Evolutionary conservation across 176 grass and related monocot genomes (phyloP).

Genomic region (Rhynchospora breviuscula): DNA sequence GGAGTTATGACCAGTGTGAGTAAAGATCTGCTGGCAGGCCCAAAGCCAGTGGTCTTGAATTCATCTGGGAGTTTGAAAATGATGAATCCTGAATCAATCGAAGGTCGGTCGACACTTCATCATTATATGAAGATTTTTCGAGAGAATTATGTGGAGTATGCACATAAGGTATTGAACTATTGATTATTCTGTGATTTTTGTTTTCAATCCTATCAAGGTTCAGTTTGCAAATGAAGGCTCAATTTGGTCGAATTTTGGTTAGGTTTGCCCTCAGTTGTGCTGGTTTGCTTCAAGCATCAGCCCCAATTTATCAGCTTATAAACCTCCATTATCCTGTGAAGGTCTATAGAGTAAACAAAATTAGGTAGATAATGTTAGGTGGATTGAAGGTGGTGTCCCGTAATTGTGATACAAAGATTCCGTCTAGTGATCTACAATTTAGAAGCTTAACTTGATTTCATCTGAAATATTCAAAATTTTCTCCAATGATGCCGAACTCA

Average conservation of each 20-base stretch:
- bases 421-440: neutral
- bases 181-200: slow-evolving; percentile 1
- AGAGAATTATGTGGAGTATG: slow-evolving; percentile 96
- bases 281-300: neutral
- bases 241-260: neutral
- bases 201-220: neutral
- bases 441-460: neutral
- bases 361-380: neutral
- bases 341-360: neutral
- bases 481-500: neutral
- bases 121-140: slow-evolving; percentile 96
- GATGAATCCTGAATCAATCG: slow-evolving; percentile 68
- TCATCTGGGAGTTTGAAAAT: slow-evolving; percentile 56
- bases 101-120: slow-evolving; percentile 83
- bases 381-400: neutral
- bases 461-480: neutral
- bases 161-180: slow-evolving; percentile 78
- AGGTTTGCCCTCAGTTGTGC: neutral
- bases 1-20: slow-evolving; percentile 46
- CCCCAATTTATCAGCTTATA: neutral
- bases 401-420: neutral
- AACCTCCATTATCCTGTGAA: neutral
- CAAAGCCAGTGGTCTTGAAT: slow-evolving; percentile 58
- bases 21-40: slow-evolving; percentile 65
- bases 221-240: neutral